Conservation (phyloP, 768 basidiomycete species). For the Saitozyma sp. region DNA sequence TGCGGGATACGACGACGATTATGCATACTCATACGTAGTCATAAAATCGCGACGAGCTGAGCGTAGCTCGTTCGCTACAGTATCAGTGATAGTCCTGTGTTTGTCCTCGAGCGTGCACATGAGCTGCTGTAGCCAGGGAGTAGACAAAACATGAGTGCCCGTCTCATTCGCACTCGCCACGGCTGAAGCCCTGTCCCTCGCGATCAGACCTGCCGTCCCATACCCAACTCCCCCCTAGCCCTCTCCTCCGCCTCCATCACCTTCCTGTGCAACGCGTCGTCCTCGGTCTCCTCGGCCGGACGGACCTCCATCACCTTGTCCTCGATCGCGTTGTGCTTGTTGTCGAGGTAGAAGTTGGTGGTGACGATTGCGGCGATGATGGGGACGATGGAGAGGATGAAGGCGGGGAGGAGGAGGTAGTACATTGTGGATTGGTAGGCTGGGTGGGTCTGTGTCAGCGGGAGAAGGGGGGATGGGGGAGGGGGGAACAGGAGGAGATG, state of each 20-base stretch:
- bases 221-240: constrained; percentile 13
- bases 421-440: constrained; percentile 38
- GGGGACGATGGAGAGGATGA: constrained; percentile 45
- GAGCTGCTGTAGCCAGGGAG: neutral
- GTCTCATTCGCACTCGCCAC: neutral
- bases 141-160: neutral
- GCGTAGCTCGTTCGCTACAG: too few relatives aligned
- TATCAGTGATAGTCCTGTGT: too few relatives aligned
- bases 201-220: neutral
- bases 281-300: constrained; percentile 31
- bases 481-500: too few relatives aligned
- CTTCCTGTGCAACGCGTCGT: constrained; percentile 14
- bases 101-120: neutral
- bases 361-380: constrained; percentile 46
- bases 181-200: neutral
- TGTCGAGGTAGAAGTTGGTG: constrained; percentile 50
- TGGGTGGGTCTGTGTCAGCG: too few relatives aligned
- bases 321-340: constrained; percentile 50
- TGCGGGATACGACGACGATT: too few relatives aligned
- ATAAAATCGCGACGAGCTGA: too few relatives aligned
- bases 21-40: too few relatives aligned
- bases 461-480: neutral
- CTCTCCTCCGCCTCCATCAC: constrained; percentile 12
- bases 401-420: constrained; percentile 41
- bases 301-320: constrained; percentile 33